Evolutionary conservation across 306 rosid species (phyloP).

Genomic region (Lathyrus sativus): DNA sequence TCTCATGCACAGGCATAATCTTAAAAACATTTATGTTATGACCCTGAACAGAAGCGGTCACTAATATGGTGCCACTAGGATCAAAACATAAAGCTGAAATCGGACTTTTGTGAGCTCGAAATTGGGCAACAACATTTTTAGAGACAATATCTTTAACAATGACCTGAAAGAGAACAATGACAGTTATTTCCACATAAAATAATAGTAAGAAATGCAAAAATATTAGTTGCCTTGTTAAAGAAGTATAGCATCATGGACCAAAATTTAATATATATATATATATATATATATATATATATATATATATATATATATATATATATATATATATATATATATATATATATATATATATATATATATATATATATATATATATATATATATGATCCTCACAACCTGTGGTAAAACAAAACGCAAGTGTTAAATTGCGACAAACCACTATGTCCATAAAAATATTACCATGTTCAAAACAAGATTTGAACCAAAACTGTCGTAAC

Average conservation of each 20-base stretch:
- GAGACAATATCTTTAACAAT: conserved; percentile 82
- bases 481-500: conserved; percentile 18
- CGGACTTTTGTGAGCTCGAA: conserved; percentile 91
- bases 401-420: conserved; percentile 13
- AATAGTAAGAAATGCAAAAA: conserved; percentile 12
- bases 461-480: background rate
- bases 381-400: conserved; percentile 8
- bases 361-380: too few species aligned
- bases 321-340: too few species aligned
- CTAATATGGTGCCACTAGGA: conserved; percentile 90
- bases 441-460: conserved; percentile 10
- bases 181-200: conserved; percentile 21
- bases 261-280: conserved; percentile 6
- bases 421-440: conserved; percentile 16
- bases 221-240: background rate
- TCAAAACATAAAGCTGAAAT: conserved; percentile 93
- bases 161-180: conserved; percentile 57
- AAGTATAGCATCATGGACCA: conserved; percentile 21
- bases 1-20: conserved; percentile 64
- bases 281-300: too few species aligned
- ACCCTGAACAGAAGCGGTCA: conserved; percentile 92
- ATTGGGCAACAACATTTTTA: conserved; percentile 75
- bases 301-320: too few species aligned
- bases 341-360: too few species aligned
- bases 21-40: conserved; percentile 90